Percentiles rank a stretch among this genome's conserved stretches.
phyloP scores from a whole-genome alignment of 257 asterid genomes.

The Petrea volubilis region DNA sequence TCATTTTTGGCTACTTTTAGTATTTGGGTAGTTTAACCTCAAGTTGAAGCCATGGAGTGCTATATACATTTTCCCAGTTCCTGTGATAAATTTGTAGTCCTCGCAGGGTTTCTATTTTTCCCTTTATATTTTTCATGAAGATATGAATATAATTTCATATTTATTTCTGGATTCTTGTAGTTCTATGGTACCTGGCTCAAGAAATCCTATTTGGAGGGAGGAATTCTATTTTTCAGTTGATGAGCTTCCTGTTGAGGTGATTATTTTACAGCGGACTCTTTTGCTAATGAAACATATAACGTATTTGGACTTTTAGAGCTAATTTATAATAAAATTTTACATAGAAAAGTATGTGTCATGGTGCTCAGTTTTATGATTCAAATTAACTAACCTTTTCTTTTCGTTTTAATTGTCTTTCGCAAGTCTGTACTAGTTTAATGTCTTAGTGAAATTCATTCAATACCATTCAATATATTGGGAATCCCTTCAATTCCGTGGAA shows the following conservation, averaged over 20 bases:
- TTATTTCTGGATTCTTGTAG: slow-evolving; percentile 44
- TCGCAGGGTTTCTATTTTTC: not conserved
- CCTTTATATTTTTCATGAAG: slow-evolving; percentile 10
- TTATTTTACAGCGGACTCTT: slow-evolving; percentile 25
- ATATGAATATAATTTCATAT: slow-evolving; percentile 1
- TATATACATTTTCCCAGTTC: not conserved
- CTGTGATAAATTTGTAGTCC: not conserved
- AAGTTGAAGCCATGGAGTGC: not conserved
- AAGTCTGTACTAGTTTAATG: slow-evolving; percentile 7
- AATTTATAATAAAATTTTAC: not conserved
- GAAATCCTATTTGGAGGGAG: slow-evolving; percentile 99
- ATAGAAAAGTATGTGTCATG: not conserved
- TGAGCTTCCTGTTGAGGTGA: slow-evolving; percentile 87
- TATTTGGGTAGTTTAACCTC: slow-evolving; percentile 7
- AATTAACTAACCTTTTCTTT: not conserved
- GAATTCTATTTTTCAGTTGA: slow-evolving; percentile 86
- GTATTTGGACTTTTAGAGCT: not conserved
- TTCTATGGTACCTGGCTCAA: slow-evolving; percentile 96
- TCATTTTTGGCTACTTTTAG: slow-evolving; percentile 10
- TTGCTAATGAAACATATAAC: slow-evolving; percentile 6
- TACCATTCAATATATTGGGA: not conserved
- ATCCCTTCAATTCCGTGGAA: not conserved
- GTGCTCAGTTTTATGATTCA: slow-evolving; percentile 8
- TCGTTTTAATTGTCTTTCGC: not conserved
- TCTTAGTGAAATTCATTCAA: slow-evolving; percentile 13